phyloP scores from a whole-genome alignment of 306 rosid species.

The Fragaria iinumae region DNA sequence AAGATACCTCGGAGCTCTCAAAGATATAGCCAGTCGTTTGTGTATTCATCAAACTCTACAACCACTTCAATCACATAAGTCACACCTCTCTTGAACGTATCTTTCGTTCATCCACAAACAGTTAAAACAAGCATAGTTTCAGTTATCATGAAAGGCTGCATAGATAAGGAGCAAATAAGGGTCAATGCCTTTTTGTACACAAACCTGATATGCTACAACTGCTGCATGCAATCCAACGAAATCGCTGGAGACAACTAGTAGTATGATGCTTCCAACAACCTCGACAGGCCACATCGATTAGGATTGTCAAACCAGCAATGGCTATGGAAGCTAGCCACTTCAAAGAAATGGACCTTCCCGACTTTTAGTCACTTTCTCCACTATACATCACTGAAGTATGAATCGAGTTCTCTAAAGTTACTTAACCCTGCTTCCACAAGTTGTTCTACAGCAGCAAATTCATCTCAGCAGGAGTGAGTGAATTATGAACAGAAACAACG shows the following conservation, averaged over 20 bases:
- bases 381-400: not conserved
- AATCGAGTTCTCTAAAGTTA: too few species aligned
- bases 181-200: slow-evolving; percentile 7
- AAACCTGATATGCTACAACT: slow-evolving; percentile 71
- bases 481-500: not conserved
- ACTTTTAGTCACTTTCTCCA: not conserved
- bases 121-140: slow-evolving; percentile 13
- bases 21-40: slow-evolving; percentile 69
- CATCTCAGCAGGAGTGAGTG: slow-evolving; percentile 48
- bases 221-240: slow-evolving; percentile 69
- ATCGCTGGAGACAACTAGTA: slow-evolving; percentile 63
- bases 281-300: slow-evolving; percentile 65
- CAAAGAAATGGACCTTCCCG: slow-evolving; percentile 80
- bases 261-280: slow-evolving; percentile 67
- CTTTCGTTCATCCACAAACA: slow-evolving; percentile 61
- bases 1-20: too few species aligned
- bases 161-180: not conserved
- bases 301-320: slow-evolving; percentile 75
- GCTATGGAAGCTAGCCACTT: slow-evolving; percentile 67
- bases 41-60: slow-evolving; percentile 79
- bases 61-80: slow-evolving; percentile 79
- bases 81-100: slow-evolving; percentile 63
- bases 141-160: slow-evolving; percentile 8
- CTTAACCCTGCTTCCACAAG: slow-evolving; percentile 44
- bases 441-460: slow-evolving; percentile 64